Percentiles rank a stretch among this genome's conserved stretches.
These are phyloP conservation scores for Ophiostoma montium DNA, from an alignment of 2,329 filamentous ascomycete species.

Conservation along the genomic window DNA sequence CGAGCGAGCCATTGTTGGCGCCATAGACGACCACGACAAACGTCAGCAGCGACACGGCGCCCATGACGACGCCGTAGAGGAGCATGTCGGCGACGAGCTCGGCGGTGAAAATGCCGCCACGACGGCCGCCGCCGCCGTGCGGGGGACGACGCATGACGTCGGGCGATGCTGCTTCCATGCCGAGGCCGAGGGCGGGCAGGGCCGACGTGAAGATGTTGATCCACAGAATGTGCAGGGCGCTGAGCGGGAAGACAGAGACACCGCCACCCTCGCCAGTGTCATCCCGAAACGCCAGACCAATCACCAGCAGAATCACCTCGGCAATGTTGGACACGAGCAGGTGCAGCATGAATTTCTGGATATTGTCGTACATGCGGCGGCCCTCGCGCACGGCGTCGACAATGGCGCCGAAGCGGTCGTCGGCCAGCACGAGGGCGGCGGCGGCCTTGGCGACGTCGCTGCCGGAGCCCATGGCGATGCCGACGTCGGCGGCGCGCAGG, in stretches of 20 bases:
- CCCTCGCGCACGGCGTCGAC: conserved; percentile 73
- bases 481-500: conserved; percentile 67
- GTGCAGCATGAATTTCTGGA: conserved; percentile 76
- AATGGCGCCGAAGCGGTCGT: conserved; percentile 82
- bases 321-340: conserved; percentile 70
- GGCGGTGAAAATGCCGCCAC: conserved; percentile 60
- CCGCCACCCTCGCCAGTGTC: too few relatives aligned
- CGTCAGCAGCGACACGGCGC: conserved; percentile 47
- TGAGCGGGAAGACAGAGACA: conserved; percentile 72
- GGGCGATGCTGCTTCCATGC: conserved; percentile 58
- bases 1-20: conserved; percentile 39
- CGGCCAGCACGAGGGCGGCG: conserved; percentile 67
- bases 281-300: conserved; percentile 74
- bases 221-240: conserved; percentile 80
- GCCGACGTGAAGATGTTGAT: conserved; percentile 89
- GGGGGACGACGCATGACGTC: conserved; percentile 73
- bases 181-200: conserved; percentile 76
- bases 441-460: conserved; percentile 79
- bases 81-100: conserved; percentile 69
- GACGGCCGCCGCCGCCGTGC: conserved; percentile 27
- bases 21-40: conserved; percentile 53
- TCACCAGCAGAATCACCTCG: conserved; percentile 66
- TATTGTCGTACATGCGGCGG: conserved; percentile 75
- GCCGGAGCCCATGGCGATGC: conserved; percentile 82
- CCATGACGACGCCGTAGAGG: conserved; percentile 68